phyloP scores from a whole-genome alignment of 2,329 filamentous ascomycete species.

The Drechslera avenae region DNA sequence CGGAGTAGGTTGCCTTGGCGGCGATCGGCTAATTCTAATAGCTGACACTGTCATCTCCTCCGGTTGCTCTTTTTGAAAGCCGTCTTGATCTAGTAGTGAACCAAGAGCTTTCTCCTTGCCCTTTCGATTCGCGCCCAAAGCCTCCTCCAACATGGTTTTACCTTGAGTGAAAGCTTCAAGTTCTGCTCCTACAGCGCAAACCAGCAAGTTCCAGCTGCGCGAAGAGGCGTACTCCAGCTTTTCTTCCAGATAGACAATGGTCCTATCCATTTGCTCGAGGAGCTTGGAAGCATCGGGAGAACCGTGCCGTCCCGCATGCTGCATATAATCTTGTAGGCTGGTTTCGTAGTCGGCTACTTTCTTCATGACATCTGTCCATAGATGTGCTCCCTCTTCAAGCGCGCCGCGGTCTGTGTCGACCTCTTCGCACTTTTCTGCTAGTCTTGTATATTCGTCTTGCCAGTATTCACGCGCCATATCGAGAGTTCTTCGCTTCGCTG shows the following conservation, averaged over 20 bases:
- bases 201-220: slow-evolving; percentile 73
- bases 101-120: slow-evolving; percentile 35
- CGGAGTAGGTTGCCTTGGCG: slow-evolving; percentile 37
- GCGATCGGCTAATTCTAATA: slow-evolving; percentile 36
- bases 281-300: slow-evolving; percentile 23
- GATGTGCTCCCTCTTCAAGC: slow-evolving; percentile 67
- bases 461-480: slow-evolving; percentile 75
- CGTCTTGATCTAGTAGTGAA: slow-evolving; percentile 26
- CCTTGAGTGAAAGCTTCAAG: slow-evolving; percentile 69
- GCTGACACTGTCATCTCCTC: slow-evolving; percentile 41
- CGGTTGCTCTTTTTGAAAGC: slow-evolving; percentile 18
- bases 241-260: slow-evolving; percentile 62
- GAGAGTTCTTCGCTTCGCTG: slow-evolving; percentile 68
- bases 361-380: slow-evolving; percentile 69
- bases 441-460: slow-evolving; percentile 64
- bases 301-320: slow-evolving; percentile 24
- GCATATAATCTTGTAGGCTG: slow-evolving; percentile 63
- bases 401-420: slow-evolving; percentile 68
- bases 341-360: slow-evolving; percentile 69
- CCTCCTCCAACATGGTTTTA: slow-evolving; percentile 59
- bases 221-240: slow-evolving; percentile 62
- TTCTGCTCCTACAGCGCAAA: slow-evolving; percentile 77
- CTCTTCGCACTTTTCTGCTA: slow-evolving; percentile 61
- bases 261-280: slow-evolving; percentile 58
- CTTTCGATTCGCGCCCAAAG: slow-evolving; percentile 39